Evolutionary conservation across 2,329 filamentous ascomycete genomes (phyloP), one percentile per base, ranked within the genome.

Genomic region (Knoxdaviesia proteae): DNA sequence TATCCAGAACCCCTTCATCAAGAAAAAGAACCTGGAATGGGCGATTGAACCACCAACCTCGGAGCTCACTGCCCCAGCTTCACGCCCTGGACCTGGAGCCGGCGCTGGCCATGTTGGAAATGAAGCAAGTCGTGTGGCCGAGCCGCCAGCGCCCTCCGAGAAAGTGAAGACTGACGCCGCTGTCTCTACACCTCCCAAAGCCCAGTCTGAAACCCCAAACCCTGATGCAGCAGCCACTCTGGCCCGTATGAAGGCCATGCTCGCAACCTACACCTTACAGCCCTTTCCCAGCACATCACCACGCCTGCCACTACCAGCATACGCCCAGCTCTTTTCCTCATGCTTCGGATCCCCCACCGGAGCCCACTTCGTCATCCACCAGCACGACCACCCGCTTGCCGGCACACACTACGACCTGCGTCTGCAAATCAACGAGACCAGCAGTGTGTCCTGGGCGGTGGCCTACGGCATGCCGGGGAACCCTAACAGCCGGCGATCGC

Each of bases 361-460:
- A 11, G 59, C 63, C 6, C 73, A 77, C 53, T 83, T 82, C 51
- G 71, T 83, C 42, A 66, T 83, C 35, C 77, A 83, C 54, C 77
- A 84, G 52, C 77, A 84, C 53, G 77, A 81, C 51, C 78, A 83
- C 52, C 79, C 78, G 1, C 55, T 80, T 38, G 75, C 78, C 7
- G 77, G 78, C 30, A 65, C 67, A 1, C 74, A 79, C 53, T 80
- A 83, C 59, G 79, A 83, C 54, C 62, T 83, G 20, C 65, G 78
- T 3, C 60, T 83, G 11, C 77, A 83, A 54, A 77, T 82, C 53
- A 82, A 78, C 32, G 63, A 67, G 45, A 68, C 69, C 0, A 81
- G 77, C 51, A 77, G 74, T 31, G 67, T 71, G 7, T 78, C 71
- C 46, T 83, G 64, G 65, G 71, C 73, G 0, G 64, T 77, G 48